A percentile compares a stretch with the other conserved stretches of the same genome.
Evolutionary conservation across 192 early-diverging fungal species (phyloP).

Genomic region (Podila clonocystis): DNA sequence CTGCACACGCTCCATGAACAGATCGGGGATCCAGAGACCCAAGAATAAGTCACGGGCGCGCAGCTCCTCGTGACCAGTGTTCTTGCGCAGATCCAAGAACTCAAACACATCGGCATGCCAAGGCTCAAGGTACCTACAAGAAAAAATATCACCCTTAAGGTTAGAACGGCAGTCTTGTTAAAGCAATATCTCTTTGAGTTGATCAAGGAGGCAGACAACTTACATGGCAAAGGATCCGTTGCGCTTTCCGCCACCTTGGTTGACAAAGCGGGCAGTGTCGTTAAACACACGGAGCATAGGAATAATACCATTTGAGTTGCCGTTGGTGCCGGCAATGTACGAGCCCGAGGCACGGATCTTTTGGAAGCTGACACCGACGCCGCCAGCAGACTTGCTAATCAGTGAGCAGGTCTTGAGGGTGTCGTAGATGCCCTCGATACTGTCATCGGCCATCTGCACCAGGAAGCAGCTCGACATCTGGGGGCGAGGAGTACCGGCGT

Average conservation of each 20-base stretch:
- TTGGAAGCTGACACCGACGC: slow-evolving; percentile 95
- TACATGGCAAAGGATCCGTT: slow-evolving; percentile 95
- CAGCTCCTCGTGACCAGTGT: slow-evolving; percentile 96
- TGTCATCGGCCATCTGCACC: slow-evolving; percentile 93
- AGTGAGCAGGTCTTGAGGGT: slow-evolving; percentile 94
- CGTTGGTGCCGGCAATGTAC: slow-evolving; percentile 98
- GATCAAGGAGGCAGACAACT: slow-evolving; percentile 8
- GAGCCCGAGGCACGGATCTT: slow-evolving; percentile 94
- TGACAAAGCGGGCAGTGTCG: slow-evolving; percentile 97
- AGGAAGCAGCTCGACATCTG: slow-evolving; percentile 96
- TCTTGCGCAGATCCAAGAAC: slow-evolving; percentile 95
- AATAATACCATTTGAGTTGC: slow-evolving; percentile 94
- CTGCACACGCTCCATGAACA: slow-evolving; percentile 97
- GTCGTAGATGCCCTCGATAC: slow-evolving; percentile 98
- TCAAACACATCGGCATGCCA: slow-evolving; percentile 98
- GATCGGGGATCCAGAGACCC: slow-evolving; percentile 95
- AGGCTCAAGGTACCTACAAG: slow-evolving; percentile 86
- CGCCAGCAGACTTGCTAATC: slow-evolving; percentile 97
- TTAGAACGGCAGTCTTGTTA: too few species aligned
- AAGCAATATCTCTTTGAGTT: too few species aligned
- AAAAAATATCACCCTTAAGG: neutral
- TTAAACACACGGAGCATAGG: slow-evolving; percentile 98
- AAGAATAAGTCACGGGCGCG: slow-evolving; percentile 96
- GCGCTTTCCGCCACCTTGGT: slow-evolving; percentile 97
- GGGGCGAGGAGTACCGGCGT: slow-evolving; percentile 96